Base-by-base conservation (phyloP, 2,329 filamentous ascomycete species). In the Neospermospora avenae region DNA sequence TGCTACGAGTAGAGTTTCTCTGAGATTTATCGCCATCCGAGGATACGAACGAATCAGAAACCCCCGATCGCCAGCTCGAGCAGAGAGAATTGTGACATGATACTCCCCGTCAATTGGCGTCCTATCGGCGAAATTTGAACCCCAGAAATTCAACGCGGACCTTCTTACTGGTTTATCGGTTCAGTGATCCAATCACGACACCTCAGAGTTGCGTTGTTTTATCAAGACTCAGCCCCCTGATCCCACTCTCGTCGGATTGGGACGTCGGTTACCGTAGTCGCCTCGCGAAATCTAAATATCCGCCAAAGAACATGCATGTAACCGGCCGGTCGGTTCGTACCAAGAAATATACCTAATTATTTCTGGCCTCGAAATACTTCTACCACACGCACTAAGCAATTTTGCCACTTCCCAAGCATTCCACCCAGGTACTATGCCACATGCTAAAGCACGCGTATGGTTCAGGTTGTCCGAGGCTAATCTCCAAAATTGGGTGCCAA, bases 401-500 rank as follows among this genome's bases (percentile, higher is more conserved):
- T 37, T 16, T 51, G 28, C 46, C 46, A 18, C 46, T 20, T 3
- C 10, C 41, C 18, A 22, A n/a, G 16, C 31, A 31, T 31, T 31
- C 11, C 11, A n/a, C n/a, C n/a, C n/a, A n/a, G n/a, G n/a, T n/a
- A 31, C 11, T 10, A 31, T 31, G 28, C 20, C 48, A 51, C 48
- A 51, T 37, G 48, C 48, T 51, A 22, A 51, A 51, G 3, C 11
- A 22, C n/a, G 48, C 48, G 35, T 39, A 13, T 31, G 24, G 48
- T 22, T 35, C 22, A 51, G 35, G 31, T 51, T 10, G 28, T 16
- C 28, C 48, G 48, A 51, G 48, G 48, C 18, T 20, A 37, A 51
- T 51, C 31, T 51, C 31, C 13, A 22, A 51, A 51, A 35, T 18
- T 35, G 34, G 48, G 48, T 51, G 48, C 48, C 48, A 51, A 51